phyloP scores from a whole-genome alignment of 257 asterid genomes.

The Salvia splendens region DNA sequence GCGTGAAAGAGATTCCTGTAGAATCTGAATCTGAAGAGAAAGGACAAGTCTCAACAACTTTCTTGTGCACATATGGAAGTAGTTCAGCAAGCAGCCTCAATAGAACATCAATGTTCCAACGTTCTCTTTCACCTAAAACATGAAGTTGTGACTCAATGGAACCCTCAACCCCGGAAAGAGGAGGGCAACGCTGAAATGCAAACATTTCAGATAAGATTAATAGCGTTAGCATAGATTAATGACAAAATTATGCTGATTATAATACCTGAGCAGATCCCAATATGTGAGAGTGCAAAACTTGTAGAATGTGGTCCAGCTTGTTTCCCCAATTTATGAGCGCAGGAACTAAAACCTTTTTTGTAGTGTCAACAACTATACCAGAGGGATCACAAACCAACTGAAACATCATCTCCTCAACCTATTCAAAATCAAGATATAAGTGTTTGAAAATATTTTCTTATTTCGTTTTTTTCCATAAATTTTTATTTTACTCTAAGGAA shows the following conservation, averaged over 20 bases:
- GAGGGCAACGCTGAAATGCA: constrained; percentile 79
- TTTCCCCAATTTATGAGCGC: constrained; percentile 89
- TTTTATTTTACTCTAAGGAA: constrained; percentile 40
- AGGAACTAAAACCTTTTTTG: constrained; percentile 86
- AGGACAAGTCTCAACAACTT: constrained; percentile 81
- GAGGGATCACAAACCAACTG: constrained; percentile 94
- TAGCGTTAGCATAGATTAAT: constrained; percentile 8
- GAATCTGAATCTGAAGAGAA: constrained; percentile 61
- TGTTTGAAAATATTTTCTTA: constrained; percentile 41
- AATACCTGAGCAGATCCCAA: constrained; percentile 82
- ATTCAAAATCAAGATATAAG: constrained; percentile 42
- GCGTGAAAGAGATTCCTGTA: constrained; percentile 47
- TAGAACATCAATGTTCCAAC: constrained; percentile 88
- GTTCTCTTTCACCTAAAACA: constrained; percentile 95
- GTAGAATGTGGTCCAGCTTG: constrained; percentile 79
- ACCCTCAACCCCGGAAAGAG: constrained; percentile 98
- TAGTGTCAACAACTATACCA: constrained; percentile 89
- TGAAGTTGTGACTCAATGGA: constrained; percentile 94
- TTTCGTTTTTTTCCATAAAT: not conserved
- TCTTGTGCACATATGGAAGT: constrained; percentile 69
- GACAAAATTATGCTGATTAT: constrained; percentile 12
- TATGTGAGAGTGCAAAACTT: constrained; percentile 69
- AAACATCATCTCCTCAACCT: constrained; percentile 99
- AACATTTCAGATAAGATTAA: constrained; percentile 38
- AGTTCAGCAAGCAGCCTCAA: constrained; percentile 77